These are phyloP conservation scores for Hylodesmum podocarpum DNA, from an alignment of 306 rosid genomes.

Conservation along the genomic window DNA sequence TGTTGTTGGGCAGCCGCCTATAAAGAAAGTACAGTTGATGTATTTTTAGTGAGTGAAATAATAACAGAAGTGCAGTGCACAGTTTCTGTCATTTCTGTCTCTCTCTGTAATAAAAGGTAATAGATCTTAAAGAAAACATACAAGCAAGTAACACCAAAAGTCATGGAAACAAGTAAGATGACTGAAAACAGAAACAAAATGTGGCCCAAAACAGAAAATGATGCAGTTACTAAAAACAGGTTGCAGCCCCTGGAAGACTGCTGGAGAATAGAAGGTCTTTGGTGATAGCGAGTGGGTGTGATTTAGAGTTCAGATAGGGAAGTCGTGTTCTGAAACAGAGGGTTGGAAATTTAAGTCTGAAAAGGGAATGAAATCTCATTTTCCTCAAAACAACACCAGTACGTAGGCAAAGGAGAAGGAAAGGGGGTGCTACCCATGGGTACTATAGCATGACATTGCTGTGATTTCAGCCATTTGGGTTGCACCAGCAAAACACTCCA, in stretches of 20 bases:
- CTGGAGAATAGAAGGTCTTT: not conserved
- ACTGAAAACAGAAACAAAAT: not conserved
- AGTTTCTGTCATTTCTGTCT: no score
- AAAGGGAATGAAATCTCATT: not conserved
- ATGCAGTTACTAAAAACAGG: no score
- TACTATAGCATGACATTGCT: not conserved
- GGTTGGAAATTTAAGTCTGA: not conserved
- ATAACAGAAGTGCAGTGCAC: no score
- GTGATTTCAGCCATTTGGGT: not conserved
- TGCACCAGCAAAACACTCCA: not conserved
- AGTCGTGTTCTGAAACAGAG: not conserved
- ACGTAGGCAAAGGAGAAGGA: not conserved
- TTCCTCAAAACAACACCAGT: not conserved
- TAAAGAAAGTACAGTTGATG: no score
- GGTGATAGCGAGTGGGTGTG: not conserved
- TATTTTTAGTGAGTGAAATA: no score
- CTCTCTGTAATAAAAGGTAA: not conserved
- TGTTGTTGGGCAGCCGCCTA: no score
- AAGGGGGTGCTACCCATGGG: not conserved
- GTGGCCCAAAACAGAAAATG: no score
- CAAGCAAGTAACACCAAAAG: not conserved
- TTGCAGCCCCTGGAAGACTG: not conserved
- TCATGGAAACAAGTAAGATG: not conserved
- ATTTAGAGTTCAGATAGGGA: not conserved
- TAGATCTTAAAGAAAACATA: not conserved